phyloP scores from a whole-genome alignment of 2,329 filamentous ascomycete genomes.

The Fusarium siculi region DNA sequence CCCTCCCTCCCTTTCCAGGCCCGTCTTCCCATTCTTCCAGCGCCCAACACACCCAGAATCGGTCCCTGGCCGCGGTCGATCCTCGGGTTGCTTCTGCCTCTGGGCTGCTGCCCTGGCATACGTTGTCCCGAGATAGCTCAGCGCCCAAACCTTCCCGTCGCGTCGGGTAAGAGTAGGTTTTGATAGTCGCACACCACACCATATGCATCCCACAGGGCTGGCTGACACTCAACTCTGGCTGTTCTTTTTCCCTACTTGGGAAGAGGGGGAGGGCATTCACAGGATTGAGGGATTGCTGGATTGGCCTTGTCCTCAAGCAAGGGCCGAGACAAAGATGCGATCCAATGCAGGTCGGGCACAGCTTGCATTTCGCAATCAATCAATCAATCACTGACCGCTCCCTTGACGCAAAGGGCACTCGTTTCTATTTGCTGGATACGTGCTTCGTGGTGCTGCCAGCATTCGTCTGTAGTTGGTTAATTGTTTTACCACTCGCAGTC shows the following conservation, averaged over 20 bases:
- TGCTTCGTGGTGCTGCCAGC: slow-evolving; percentile 15
- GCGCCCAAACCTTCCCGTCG: slow-evolving; percentile 18
- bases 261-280: slow-evolving; percentile 11
- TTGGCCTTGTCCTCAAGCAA: slow-evolving; percentile 4
- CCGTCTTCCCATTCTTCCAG: background rate
- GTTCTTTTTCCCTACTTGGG: slow-evolving; percentile 17
- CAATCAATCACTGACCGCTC: slow-evolving; percentile 24
- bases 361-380: slow-evolving; percentile 11
- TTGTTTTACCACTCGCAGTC: slow-evolving; percentile 12
- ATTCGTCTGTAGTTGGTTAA: slow-evolving; percentile 20
- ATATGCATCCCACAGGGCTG: slow-evolving; percentile 21
- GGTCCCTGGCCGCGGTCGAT: slow-evolving; percentile 18
- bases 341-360: slow-evolving; percentile 23
- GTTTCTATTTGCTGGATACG: slow-evolving; percentile 21
- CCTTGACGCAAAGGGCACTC: slow-evolving; percentile 17
- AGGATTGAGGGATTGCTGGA: slow-evolving; percentile 14
- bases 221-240: slow-evolving; percentile 5
- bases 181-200: slow-evolving; percentile 20
- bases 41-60: slow-evolving; percentile 26
- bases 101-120: slow-evolving; percentile 17
- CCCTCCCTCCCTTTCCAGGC: slow-evolving; percentile 1
- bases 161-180: slow-evolving; percentile 18
- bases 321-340: slow-evolving; percentile 23
- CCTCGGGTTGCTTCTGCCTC: slow-evolving; percentile 3
- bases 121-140: slow-evolving; percentile 18